A percentile compares a stretch with the other conserved stretches of the same genome.
Conservation (phyloP, 306 rosid genomes). For the Corylus heterophylla region DNA sequence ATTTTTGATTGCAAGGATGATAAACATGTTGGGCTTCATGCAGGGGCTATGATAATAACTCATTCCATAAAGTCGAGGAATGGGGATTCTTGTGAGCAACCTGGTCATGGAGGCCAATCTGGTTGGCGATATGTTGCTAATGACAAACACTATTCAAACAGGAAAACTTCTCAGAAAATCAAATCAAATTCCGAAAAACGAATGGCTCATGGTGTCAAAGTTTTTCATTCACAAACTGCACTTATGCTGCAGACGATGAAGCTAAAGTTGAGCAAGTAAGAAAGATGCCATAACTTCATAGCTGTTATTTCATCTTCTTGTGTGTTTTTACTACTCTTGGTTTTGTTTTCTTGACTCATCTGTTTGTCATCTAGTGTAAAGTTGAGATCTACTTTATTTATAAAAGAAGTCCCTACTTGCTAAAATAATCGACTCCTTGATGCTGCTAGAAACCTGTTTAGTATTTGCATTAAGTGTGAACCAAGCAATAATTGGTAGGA, state of each 20-base stretch:
- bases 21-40: conserved; percentile 72
- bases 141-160: conserved; percentile 86
- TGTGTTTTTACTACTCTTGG: neutral
- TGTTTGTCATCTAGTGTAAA: neutral
- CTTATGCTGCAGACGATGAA: conserved; percentile 90
- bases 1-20: conserved; percentile 66
- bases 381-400: neutral
- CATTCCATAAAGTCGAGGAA: conserved; percentile 48
- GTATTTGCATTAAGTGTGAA: no score
- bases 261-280: conserved; percentile 95
- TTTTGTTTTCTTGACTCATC: neutral
- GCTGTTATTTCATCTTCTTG: neutral
- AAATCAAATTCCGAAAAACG: conserved; percentile 92
- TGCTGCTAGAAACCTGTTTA: neutral
- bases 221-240: conserved; percentile 93
- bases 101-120: conserved; percentile 79
- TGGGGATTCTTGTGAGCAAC: conserved; percentile 65
- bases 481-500: no score
- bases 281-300: neutral
- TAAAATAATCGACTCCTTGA: neutral
- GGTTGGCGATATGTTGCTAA: conserved; percentile 87
- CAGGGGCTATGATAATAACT: conserved; percentile 84
- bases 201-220: conserved; percentile 82
- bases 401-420: neutral
- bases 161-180: conserved; percentile 89